Percentiles rank a stretch among this genome's conserved stretches.
These are phyloP conservation scores for Phytophthora agathidicida DNA, from an alignment of 352 stramenopile genomes.

Conservation along the genomic window DNA sequence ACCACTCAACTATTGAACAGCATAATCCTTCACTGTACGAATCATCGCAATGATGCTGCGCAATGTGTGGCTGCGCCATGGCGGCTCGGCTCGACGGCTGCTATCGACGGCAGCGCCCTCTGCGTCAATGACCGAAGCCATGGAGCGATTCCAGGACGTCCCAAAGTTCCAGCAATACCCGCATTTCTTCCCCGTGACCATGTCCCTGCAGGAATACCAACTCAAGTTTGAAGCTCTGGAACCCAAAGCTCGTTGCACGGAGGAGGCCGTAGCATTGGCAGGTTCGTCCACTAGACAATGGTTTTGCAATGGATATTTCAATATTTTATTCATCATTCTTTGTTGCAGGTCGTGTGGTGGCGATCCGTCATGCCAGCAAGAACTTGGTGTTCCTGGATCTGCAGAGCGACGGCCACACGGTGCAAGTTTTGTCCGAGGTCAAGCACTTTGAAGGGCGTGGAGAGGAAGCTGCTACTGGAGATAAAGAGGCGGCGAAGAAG, in stretches of 20 bases:
- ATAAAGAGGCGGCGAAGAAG: slow-evolving; percentile 43
- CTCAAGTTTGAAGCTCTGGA: slow-evolving; percentile 56
- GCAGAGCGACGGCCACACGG: slow-evolving; percentile 60
- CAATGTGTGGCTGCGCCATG: slow-evolving; percentile 34
- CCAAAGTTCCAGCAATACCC: slow-evolving; percentile 64
- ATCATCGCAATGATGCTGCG: slow-evolving; percentile 33
- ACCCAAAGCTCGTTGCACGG: slow-evolving; percentile 59
- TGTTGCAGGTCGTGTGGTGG: slow-evolving; percentile 65
- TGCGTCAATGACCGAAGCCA: slow-evolving; percentile 33
- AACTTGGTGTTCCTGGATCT: slow-evolving; percentile 86
- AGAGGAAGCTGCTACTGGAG: slow-evolving; percentile 14
- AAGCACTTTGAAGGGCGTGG: slow-evolving; percentile 70
- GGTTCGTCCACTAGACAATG: slow-evolving; percentile 34
- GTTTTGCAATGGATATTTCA: not conserved
- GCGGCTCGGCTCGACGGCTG: slow-evolving; percentile 26
- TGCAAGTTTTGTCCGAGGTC: slow-evolving; percentile 81
- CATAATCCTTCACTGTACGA: not conserved
- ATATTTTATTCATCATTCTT: not conserved
- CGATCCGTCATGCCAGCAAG: slow-evolving; percentile 82
- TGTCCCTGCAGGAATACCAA: slow-evolving; percentile 69
- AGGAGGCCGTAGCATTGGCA: slow-evolving; percentile 64
- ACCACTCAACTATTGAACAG: not conserved
- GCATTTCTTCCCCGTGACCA: slow-evolving; percentile 70
- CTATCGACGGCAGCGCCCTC: slow-evolving; percentile 23
- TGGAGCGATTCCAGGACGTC: slow-evolving; percentile 66